These are phyloP conservation scores for Aspergillus neotritici DNA, from an alignment of 2,329 filamentous ascomycete species.

Conservation along the genomic window DNA sequence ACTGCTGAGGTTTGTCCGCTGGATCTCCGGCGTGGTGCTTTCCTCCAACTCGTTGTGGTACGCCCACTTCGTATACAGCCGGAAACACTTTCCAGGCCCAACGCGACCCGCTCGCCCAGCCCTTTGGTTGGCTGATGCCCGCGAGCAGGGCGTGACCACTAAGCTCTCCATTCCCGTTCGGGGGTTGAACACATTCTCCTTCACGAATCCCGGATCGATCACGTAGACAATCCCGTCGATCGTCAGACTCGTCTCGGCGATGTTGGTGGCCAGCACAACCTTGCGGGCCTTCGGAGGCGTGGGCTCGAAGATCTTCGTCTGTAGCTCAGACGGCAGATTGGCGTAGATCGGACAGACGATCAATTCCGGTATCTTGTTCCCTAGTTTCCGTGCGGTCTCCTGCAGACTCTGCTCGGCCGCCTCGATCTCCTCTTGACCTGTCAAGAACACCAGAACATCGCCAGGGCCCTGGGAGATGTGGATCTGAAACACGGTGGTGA, in stretches of 20 bases:
- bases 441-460: slow-evolving; percentile 91
- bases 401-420: slow-evolving; percentile 75
- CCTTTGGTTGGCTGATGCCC: slow-evolving; percentile 87
- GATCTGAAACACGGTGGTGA: slow-evolving; percentile 92
- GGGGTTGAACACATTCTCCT: slow-evolving; percentile 90
- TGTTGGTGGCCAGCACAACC: slow-evolving; percentile 91
- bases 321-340: slow-evolving; percentile 82
- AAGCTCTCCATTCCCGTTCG: slow-evolving; percentile 88
- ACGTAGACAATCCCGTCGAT: slow-evolving; percentile 96
- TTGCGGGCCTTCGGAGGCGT: slow-evolving; percentile 81
- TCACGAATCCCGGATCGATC: slow-evolving; percentile 91
- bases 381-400: slow-evolving; percentile 81
- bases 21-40: slow-evolving; percentile 86
- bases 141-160: slow-evolving; percentile 82
- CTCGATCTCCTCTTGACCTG: slow-evolving; percentile 94
- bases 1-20: slow-evolving; percentile 78
- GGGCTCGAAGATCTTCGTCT: slow-evolving; percentile 90
- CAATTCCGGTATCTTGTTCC: slow-evolving; percentile 75
- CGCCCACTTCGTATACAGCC: slow-evolving; percentile 87
- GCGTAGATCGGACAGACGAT: slow-evolving; percentile 92
- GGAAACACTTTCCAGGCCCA: slow-evolving; percentile 85
- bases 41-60: slow-evolving; percentile 95
- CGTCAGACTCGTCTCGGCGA: slow-evolving; percentile 91
- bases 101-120: slow-evolving; percentile 90
- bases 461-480: slow-evolving; percentile 79